Evolutionary conservation across 805 yeast genomes (phyloP), one percentile per base, ranked within the genome.

Genomic region (Metschnikowia proteae): DNA sequence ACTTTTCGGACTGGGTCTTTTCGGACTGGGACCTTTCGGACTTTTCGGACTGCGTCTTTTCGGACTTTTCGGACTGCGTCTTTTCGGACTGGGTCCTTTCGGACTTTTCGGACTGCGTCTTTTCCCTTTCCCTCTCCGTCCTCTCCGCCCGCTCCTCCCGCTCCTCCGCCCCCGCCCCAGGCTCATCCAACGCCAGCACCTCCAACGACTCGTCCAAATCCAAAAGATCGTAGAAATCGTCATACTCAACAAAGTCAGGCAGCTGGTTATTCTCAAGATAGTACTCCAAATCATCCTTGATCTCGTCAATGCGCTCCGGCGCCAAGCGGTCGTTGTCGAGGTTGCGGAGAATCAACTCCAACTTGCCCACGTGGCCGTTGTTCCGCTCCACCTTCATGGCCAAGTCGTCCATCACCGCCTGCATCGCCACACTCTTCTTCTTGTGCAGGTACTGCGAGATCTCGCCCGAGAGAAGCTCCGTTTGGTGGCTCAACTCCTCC

Each of bases 181-280:
- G 28, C 28, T 31, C 36, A 2, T 40, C 43, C 31, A 32, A 39
- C 5, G 42, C 9, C 6, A 27, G 36, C 6, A 50, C 43, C 36
- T 54, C 55, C 28, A 47, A 31, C 34, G 50, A 38, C 35, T 82
- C 84, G 50, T 76, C 83, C 38, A 90, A 78, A 38, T 84, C 90
- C 58, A 94, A 76, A 51, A 83, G 88, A 57, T 94, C 97, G 67
- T 92, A 94, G 52, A 92, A 80, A 10, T 88, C 90, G 58, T 91
- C 97, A 66, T 92, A 96, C 61, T 90, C 97, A 31, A 91, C 85
- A 65, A 90, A 92, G 60, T 91, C 96, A 4, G 83, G 91, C 48
- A 90, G 97, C 66, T 86, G 94, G 62, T 92, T 92, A 54, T 89
- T 86, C 58, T 94, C 98, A 29, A 94, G 94, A 65, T 88, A 91